Base-by-base conservation (phyloP, 2,329 filamentous ascomycete species). In the Aureobasidium sp. region DNA sequence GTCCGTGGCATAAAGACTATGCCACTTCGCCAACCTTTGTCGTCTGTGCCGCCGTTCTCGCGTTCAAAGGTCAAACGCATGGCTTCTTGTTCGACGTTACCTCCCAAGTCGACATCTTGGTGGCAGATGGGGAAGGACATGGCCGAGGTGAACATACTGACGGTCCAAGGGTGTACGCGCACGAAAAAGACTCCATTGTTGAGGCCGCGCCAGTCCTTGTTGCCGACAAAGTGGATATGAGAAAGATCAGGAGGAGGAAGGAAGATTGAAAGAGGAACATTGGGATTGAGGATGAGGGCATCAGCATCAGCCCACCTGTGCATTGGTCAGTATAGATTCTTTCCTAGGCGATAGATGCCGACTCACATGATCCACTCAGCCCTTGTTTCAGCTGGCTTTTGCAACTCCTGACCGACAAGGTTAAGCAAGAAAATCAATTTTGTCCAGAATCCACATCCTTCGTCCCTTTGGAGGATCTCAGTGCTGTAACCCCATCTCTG, bases 371-470 rank as follows among this genome's bases (percentile, higher is more conserved):
- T 69, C 76, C 75, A 77, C 43, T 77, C 71, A 23, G 67, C 64
- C 23, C 72, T 66, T 23, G 71, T 51, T 1, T 65, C 60, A 20
- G 69, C 67, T 9, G 71, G 71, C 65, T 75, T 76, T 36, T 68
- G 66, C 53, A 78, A 53, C 51, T 77, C 75, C 36, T 70, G 56
- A 10, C 71, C 68, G 23, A 78, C 67, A 23, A 74, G 62, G 2
- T 64, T 56, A 51, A 73, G 68, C 27, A 76, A 50, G 64, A 75
- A 78, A 20, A 70, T 68, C 31, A 75, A 71, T 53, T 79, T 79
- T 66, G 78, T 79, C 72, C 76, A 76, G 58, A 73, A 77, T 2
- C 77, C 78, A 15, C 69, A 71, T 2, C 73, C 71, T 6, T 63
- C 43, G 23, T 64, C 51, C 25, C 63, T 23, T 25, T 55, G 60